phyloP scores from a whole-genome alignment of 441 rosid species.

The Bocquillonia castaneifolia region DNA sequence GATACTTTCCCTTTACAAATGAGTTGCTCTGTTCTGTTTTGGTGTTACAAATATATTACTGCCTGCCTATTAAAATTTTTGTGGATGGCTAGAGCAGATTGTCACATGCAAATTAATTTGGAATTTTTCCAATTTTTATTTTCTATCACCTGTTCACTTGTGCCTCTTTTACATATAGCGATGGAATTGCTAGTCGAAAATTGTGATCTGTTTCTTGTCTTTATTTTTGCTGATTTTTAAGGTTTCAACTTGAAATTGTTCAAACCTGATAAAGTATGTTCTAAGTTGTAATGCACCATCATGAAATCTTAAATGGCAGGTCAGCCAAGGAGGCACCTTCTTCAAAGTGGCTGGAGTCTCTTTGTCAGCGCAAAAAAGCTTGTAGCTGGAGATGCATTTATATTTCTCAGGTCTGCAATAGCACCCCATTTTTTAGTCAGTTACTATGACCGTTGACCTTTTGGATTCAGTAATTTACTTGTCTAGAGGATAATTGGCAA shows the following conservation, averaged over 20 bases:
- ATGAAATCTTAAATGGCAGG: slow-evolving; percentile 39
- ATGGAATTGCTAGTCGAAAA: no score
- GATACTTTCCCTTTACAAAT: background rate
- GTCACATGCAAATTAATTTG: background rate
- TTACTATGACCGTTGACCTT: background rate
- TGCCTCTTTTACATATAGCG: background rate
- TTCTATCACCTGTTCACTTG: background rate
- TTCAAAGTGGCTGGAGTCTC: slow-evolving; percentile 91
- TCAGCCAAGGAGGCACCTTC: slow-evolving; percentile 85
- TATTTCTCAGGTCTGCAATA: slow-evolving; percentile 64
- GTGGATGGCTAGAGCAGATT: background rate
- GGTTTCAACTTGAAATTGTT: background rate
- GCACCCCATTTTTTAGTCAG: background rate
- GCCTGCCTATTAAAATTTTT: background rate
- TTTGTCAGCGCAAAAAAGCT: slow-evolving; percentile 85
- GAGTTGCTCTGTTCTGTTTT: background rate
- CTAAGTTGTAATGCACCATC: background rate
- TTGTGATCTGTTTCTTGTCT: background rate
- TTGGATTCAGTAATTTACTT: background rate
- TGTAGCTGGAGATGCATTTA: slow-evolving; percentile 92
- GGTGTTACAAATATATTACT: background rate
- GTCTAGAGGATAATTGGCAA: background rate
- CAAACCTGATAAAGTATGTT: background rate
- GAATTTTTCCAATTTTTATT: background rate
- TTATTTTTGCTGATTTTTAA: background rate